Evolutionary conservation across 2,329 filamentous ascomycete species (phyloP), one percentile per base, ranked within the genome.

Genomic region (Cryphonectria radicalis): DNA sequence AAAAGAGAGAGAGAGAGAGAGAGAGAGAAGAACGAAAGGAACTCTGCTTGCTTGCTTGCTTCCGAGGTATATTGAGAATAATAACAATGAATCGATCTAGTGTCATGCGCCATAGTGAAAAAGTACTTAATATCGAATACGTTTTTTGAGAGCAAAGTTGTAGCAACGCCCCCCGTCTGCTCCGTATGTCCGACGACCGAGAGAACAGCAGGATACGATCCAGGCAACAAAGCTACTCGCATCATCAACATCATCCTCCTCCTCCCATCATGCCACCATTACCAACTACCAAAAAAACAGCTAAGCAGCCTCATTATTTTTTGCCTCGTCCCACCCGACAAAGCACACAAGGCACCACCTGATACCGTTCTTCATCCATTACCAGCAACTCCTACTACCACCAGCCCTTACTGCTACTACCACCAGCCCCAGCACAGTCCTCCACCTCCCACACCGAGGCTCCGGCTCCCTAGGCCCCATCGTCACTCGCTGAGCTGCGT

Each of bases 361-460:
- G 8, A 25, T 37, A 22, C 42, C 35, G 6, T 62, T 25, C 32
- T 32, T 57, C 59, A 28, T 25, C n/a, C 66, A 67, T 60, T 11
- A 22, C 37, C 66, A 59, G n/a, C 32, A 37, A 11, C 10, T 19
- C 37, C n/a, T 46, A 8, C 43, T 28, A 4, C 50, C 13, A 25
- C 66, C 66, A 22, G 14, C 53, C 25, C 55, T 25, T 32, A 3
- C n/a, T 32, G 32, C n/a, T 46, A 14, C 43, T 28, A 4, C 50
- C 13, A 25, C 66, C 66, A 22, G 14, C 53, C 25, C 55, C 37
- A 46, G 32, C 59, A 32, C 37, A n/a, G 28, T 67, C n/a, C 68
- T 70, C 63, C 25, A 59, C 40, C 32, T 73, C 63, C 69, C 69
- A 71, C 60, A 71, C 55, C 17, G 63, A 69, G 35, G 62, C 22